Conservation (phyloP, 176 grass and related monocot genomes). For the Metroxylon sagu region DNA sequence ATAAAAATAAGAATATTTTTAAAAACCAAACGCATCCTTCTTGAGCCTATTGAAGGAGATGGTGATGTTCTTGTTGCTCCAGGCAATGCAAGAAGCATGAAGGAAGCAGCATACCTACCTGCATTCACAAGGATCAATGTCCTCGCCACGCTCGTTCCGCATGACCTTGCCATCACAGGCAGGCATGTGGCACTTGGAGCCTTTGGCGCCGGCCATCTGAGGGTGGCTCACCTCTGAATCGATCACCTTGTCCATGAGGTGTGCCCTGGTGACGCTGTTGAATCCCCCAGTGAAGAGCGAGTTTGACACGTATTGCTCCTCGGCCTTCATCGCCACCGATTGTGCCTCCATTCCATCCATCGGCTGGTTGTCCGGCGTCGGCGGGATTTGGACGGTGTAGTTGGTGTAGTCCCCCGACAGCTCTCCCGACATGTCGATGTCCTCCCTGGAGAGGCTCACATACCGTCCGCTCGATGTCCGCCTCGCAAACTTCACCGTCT, state of each 20-base stretch:
- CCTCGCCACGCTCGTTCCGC: constrained; percentile 66
- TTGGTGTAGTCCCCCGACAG: constrained; percentile 68
- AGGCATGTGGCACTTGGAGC: constrained; percentile 63
- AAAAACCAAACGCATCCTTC: too few species aligned
- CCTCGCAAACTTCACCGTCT: constrained; percentile 73
- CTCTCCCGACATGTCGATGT: constrained; percentile 74
- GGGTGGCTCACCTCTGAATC: constrained; percentile 67
- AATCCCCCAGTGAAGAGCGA: constrained; percentile 90
- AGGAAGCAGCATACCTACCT: constrained; percentile 8
- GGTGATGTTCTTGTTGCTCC: too few species aligned
- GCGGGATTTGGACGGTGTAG: constrained; percentile 93
- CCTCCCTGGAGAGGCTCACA: constrained; percentile 74
- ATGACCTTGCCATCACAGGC: constrained; percentile 85
- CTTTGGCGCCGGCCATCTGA: constrained; percentile 74
- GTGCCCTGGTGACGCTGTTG: constrained; percentile 89
- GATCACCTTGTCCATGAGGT: constrained; percentile 93
- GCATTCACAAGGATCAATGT: constrained; percentile 82
- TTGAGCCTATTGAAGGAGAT: too few species aligned
- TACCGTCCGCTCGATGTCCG: constrained; percentile 79
- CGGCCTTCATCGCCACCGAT: constrained; percentile 69
- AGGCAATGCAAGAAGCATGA: too few species aligned
- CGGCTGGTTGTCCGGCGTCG: constrained; percentile 94
- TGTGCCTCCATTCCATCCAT: constrained; percentile 40
- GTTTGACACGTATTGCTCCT: constrained; percentile 93
- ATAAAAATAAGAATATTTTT: too few species aligned